phyloP scores from a whole-genome alignment of 352 stramenopile genomes.

The Phytopythium sindhum region DNA sequence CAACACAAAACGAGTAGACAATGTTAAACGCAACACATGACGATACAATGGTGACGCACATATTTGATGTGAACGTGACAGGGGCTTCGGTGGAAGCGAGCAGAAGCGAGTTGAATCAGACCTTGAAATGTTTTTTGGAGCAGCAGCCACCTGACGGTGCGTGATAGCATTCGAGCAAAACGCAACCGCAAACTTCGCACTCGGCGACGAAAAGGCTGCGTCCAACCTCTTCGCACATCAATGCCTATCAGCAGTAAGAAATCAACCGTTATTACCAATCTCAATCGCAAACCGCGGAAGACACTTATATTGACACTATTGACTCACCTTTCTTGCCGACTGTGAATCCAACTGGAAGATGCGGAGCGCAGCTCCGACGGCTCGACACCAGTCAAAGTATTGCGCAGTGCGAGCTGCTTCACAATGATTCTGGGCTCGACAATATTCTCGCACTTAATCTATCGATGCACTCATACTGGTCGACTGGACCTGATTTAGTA shows the following conservation, averaged over 20 bases:
- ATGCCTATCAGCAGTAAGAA: constrained; percentile 5
- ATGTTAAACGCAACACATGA: not conserved
- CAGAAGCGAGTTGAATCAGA: constrained; percentile 73
- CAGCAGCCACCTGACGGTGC: constrained; percentile 33
- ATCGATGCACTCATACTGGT: not conserved
- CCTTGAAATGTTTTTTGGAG: constrained; percentile 60
- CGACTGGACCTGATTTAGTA: not conserved
- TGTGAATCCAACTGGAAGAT: constrained; percentile 33
- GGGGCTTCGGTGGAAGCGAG: constrained; percentile 6
- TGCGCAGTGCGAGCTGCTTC: constrained; percentile 34
- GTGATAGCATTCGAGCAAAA: constrained; percentile 59
- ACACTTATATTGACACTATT: too few relatives aligned
- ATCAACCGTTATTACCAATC: not conserved
- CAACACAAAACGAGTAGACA: not conserved
- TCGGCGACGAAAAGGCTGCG: constrained; percentile 44
- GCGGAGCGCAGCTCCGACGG: constrained; percentile 41
- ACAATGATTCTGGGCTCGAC: constrained; percentile 27
- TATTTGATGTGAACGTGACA: not conserved
- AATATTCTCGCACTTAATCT: not conserved
- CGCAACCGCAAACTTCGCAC: constrained; percentile 39
- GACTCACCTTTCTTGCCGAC: constrained; percentile 21
- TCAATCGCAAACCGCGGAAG: too few relatives aligned
- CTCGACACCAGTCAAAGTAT: constrained; percentile 35
- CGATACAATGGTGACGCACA: not conserved
- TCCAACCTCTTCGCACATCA: constrained; percentile 50